phyloP scores from a whole-genome alignment of 306 rosid genomes.

The Sesbania bispinosa region DNA sequence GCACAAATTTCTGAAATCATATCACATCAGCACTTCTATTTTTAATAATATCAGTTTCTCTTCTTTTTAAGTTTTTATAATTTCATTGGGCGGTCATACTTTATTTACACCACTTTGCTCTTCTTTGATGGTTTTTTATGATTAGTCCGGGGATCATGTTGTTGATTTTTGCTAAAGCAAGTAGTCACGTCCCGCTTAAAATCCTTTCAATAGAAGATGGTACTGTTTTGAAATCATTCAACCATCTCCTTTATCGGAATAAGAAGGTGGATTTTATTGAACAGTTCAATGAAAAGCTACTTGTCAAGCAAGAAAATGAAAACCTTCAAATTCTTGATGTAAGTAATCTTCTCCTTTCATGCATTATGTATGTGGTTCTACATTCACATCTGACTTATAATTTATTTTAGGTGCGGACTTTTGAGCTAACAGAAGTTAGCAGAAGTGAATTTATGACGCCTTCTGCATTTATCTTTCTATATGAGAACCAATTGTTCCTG shows the following conservation, averaged over 20 bases:
- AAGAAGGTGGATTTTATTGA: slow-evolving; percentile 99
- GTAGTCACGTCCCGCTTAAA: slow-evolving; percentile 91
- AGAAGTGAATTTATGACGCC: slow-evolving; percentile 96
- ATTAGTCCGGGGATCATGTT: slow-evolving; percentile 96
- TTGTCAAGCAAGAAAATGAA: slow-evolving; percentile 98
- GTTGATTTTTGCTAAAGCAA: slow-evolving; percentile 78
- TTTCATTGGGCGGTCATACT: slow-evolving; percentile 22
- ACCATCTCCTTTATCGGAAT: slow-evolving; percentile 91
- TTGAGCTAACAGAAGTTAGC: slow-evolving; percentile 88
- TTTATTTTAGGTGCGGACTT: slow-evolving; percentile 74
- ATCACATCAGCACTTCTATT: slow-evolving; percentile 4
- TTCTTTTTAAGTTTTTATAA: not conserved
- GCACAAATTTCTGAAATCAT: slow-evolving; percentile 5
- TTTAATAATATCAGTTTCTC: not conserved
- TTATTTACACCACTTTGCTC: not conserved
- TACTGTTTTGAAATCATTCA: slow-evolving; percentile 96
- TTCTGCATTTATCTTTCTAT: slow-evolving; percentile 92
- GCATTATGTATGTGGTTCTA: slow-evolving; percentile 13
- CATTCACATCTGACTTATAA: slow-evolving; percentile 28
- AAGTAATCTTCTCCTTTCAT: slow-evolving; percentile 32
- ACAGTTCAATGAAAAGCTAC: slow-evolving; percentile 98
- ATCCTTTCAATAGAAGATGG: slow-evolving; percentile 99
- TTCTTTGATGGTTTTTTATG: slow-evolving; percentile 25
- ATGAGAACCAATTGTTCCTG: slow-evolving; percentile 90
- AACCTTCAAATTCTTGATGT: slow-evolving; percentile 97